Base-by-base conservation (phyloP, 192 early-diverging fungal genomes). In the Spizellomyces punctatus region DNA sequence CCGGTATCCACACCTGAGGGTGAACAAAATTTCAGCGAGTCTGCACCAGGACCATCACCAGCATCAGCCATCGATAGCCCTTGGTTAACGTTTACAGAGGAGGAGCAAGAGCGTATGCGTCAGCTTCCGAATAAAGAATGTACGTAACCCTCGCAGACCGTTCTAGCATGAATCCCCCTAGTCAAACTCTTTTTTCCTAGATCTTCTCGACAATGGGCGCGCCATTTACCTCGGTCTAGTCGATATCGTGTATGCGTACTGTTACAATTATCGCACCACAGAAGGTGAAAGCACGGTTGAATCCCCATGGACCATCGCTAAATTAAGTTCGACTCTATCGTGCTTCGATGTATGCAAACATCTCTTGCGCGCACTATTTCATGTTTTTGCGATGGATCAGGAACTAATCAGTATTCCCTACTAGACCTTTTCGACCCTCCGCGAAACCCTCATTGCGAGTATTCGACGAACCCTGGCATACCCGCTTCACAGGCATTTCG, bases 211-310 rank as follows among this genome's bases (percentile, higher is more conserved):
- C 19, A 81, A 93, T 62, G 82, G 85, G 41, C 74, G 73, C 14
- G 43, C 66, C 12, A 63, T 91, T 0, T 99, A 99, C 73, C 78
- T 98, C 19, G 91, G 93, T 0, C 76, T 99, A 17, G 89, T 99
- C 10, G 97, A 99, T 72, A 79, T 99, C 44, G 46, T 97, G 5
- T 99, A 92, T 78, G 93, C 93, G 0, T 96, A 96, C 80, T 86
- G 88, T 42, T 96, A 95, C 69, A 92, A 99, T 68, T 78, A 91
- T 55, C 91, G 97, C 6, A 88, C 87, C 0, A 93, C 89, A 12
- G 85, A 90, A 66, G 94, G 92, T 0, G 95, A 99, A 36, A 77
- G 82, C 60, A 96, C 85, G 6, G 91, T 96, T 2, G 97, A 98
- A 67, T 93, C 93, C 0, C 86, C 85, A 12, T 98, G 97, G 96